Base-by-base conservation (phyloP, 495 filamentous ascomycete species). In the Hypoxylon intermedium region DNA sequence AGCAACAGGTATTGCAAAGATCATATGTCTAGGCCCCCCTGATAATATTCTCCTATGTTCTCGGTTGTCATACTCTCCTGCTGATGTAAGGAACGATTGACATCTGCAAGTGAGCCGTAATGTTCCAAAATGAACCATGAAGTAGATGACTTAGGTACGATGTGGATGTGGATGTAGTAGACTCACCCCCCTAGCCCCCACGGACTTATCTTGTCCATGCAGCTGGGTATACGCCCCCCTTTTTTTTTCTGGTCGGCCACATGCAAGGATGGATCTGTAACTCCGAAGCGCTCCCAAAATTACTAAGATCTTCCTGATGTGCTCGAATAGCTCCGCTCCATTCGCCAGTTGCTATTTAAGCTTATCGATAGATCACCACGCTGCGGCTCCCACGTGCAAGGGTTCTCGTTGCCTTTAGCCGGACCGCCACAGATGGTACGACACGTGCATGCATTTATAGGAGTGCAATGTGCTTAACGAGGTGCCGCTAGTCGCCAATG, bases 311-410 rank as follows among this genome's bases (percentile, higher is more conserved):
- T n/a, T n/a, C n/a, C n/a, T n/a, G n/a, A n/a, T n/a, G n/a, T n/a
- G n/a, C n/a, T n/a, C n/a, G n/a, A n/a, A n/a, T n/a, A n/a, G n/a
- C n/a, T n/a, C n/a, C n/a, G 16, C 13, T 9, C 6, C 16, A 57
- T 57, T 57, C 33, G 53, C 12, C 34, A 48, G 34, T 47, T 38
- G 4, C 2, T 24, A 48, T 48, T 57, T 57, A 57, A 57, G 44
- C 53, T 57, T 56, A 47, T 56, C 33, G 42, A 56, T 46, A 56
- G 42, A 57, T 49, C 34, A 5, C 33, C 34, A 6, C 13, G 24
- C 19, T 18, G 43, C 43, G 4, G 24, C 24, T 26, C 24, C 24
- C 24, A 26, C 43, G 43, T 9, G 12, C 43, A 43, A 28, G 41
- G 41, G 9, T 20, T 24, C 1, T 24, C 7, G 19, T 43, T 43